Evolutionary conservation across 108 stramenopile species (phyloP).

Genomic region (Nitzschia inconspicua): DNA sequence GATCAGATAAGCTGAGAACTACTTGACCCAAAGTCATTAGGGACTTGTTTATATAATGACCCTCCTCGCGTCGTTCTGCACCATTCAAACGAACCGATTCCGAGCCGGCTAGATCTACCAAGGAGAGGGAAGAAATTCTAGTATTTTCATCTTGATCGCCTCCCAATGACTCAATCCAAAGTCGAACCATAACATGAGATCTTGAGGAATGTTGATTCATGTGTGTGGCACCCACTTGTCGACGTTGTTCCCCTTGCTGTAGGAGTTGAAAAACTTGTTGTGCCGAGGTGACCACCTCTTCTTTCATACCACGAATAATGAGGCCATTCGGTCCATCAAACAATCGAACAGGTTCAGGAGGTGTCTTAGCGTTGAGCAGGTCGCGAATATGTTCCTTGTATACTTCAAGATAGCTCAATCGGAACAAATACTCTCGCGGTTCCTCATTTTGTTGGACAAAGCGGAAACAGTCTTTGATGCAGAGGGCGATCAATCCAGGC

Average conservation of each 20-base stretch:
- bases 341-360: slow-evolving; percentile 49
- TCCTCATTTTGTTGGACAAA: slow-evolving; percentile 37
- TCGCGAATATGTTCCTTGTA: slow-evolving; percentile 93
- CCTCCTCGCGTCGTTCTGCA: slow-evolving; percentile 89
- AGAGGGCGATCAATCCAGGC: slow-evolving; percentile 65
- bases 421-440: slow-evolving; percentile 66
- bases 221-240: slow-evolving; percentile 86
- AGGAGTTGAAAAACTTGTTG: slow-evolving; percentile 83
- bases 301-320: slow-evolving; percentile 79
- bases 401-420: slow-evolving; percentile 91
- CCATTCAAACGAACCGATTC: slow-evolving; percentile 81
- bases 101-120: slow-evolving; percentile 86
- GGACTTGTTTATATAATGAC: slow-evolving; percentile 96
- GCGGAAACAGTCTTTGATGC: slow-evolving; percentile 62
- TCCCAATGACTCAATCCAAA: slow-evolving; percentile 80
- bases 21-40: slow-evolving; percentile 93
- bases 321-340: slow-evolving; percentile 84
- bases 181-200: slow-evolving; percentile 87
- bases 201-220: slow-evolving; percentile 89
- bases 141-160: slow-evolving; percentile 31
- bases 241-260: slow-evolving; percentile 65
- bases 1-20: slow-evolving; percentile 77
- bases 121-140: slow-evolving; percentile 57
- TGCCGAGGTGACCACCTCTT: slow-evolving; percentile 81
- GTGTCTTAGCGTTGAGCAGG: slow-evolving; percentile 44